These are phyloP conservation scores for Dothideomycetes sp. DNA, from an alignment of 2,329 filamentous ascomycete genomes.

Conservation along the genomic window DNA sequence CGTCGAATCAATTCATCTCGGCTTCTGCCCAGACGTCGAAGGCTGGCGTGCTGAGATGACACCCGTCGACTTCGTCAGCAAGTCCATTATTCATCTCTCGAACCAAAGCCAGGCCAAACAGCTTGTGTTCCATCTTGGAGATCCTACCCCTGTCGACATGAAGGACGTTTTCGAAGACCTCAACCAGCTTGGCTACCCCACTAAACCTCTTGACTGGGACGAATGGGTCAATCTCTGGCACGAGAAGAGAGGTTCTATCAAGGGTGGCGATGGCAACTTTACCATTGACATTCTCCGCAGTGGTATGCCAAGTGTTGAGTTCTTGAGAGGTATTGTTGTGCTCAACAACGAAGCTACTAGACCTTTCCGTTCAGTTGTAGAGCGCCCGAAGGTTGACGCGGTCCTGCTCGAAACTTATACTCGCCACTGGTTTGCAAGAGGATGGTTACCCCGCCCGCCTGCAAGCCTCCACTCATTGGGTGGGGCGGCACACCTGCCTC, in stretches of 20 bases:
- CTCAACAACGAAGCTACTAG: constrained; percentile 62
- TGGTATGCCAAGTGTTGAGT: constrained; percentile 69
- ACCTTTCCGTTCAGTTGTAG: constrained; percentile 48
- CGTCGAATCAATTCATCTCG: constrained; percentile 67
- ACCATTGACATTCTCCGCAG: constrained; percentile 71
- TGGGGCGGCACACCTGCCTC: constrained; percentile 35
- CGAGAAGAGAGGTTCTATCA: constrained; percentile 55
- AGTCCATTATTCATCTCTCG: constrained; percentile 60
- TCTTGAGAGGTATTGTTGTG: constrained; percentile 61
- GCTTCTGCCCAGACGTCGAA: constrained; percentile 59
- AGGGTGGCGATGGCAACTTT: constrained; percentile 61
- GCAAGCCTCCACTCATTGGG: constrained; percentile 39
- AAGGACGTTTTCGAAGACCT: constrained; percentile 56
- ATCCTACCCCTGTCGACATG: constrained; percentile 61
- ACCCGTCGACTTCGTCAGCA: constrained; percentile 71
- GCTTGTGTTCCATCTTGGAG: constrained; percentile 63
- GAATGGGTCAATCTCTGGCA: constrained; percentile 68
- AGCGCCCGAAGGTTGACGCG: constrained; percentile 59
- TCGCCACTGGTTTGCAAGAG: constrained; percentile 70
- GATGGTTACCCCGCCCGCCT: constrained; percentile 62
- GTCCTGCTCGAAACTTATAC: constrained; percentile 68
- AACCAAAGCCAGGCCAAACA: constrained; percentile 55
- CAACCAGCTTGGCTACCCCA: constrained; percentile 59
- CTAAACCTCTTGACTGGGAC: constrained; percentile 56
- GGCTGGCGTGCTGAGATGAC: constrained; percentile 79